Evolutionary conservation across 163 green algal genomes (phyloP).

Genomic region (Scenedesmus sp.): DNA sequence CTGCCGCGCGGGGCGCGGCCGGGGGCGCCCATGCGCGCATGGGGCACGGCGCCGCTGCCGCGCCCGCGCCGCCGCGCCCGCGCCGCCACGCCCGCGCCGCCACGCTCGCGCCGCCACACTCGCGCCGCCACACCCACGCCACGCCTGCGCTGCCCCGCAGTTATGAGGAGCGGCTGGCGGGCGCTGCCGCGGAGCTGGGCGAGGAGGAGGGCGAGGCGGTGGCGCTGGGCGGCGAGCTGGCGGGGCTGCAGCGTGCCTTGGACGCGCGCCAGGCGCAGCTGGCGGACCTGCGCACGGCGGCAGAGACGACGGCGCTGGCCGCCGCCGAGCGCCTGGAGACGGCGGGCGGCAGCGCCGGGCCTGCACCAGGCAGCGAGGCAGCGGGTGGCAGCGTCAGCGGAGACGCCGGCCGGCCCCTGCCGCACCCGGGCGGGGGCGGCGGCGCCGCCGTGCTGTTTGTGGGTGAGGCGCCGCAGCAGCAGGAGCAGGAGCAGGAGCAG

Average conservation of each 20-base stretch:
- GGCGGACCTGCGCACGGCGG: neutral
- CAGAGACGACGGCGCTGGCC: neutral
- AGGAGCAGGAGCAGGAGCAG: neutral
- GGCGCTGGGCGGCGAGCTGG: neutral
- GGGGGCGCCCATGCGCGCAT: no score
- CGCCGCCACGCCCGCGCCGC: no score
- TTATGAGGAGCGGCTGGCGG: conserved; percentile 15
- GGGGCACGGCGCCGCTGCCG: no score
- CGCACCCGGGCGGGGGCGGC: neutral
- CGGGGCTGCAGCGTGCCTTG: neutral
- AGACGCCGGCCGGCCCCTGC: neutral
- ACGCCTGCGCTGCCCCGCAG: no score
- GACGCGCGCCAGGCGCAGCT: conserved; percentile 1
- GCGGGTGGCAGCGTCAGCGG: neutral
- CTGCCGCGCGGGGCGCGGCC: no score
- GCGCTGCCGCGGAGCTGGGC: conserved; percentile 17
- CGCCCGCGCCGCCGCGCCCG: no score
- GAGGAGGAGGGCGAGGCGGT: neutral
- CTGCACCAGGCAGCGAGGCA: no score
- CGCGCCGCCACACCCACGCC: no score
- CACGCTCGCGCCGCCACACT: no score
- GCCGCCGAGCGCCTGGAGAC: neutral
- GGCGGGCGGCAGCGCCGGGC: neutral
- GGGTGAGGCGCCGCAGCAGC: neutral
- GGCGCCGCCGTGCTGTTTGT: conserved; percentile 20